A percentile compares a stretch with the other conserved stretches of the same genome.
phyloP scores from a whole-genome alignment of 164 flowering plant species.

The Chimonanthus salicifolius region DNA sequence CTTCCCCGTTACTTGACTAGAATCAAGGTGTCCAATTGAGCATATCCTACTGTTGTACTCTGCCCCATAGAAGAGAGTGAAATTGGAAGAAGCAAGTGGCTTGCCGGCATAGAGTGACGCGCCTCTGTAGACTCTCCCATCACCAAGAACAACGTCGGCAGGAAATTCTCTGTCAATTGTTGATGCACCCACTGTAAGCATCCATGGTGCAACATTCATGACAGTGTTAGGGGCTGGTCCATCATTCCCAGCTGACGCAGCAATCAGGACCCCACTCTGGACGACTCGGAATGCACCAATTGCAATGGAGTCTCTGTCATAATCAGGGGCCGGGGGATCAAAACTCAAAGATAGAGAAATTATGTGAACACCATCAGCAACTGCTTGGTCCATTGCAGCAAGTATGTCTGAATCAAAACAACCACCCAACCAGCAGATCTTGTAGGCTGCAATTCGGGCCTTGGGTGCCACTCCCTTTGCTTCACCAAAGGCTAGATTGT shows the following conservation, averaged over 20 bases:
- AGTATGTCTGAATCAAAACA: conserved; percentile 27
- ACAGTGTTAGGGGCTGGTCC: conserved; percentile 70
- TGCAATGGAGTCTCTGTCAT: conserved; percentile 67
- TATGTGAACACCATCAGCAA: conserved; percentile 70
- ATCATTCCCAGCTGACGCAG: conserved; percentile 87
- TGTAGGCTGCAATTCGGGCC: conserved; percentile 35
- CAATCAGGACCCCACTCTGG: conserved; percentile 58
- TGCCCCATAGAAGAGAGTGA: conserved; percentile 36
- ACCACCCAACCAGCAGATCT: conserved; percentile 26
- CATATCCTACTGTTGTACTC: conserved; percentile 51
- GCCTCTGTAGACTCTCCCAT: conserved; percentile 53
- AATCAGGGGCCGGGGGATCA: conserved; percentile 40
- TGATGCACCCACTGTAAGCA: conserved; percentile 85
- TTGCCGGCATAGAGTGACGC: conserved; percentile 73
- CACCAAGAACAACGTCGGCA: conserved; percentile 71
- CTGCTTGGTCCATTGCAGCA: conserved; percentile 25
- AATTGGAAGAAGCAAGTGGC: conserved; percentile 16
- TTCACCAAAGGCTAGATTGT: conserved; percentile 49
- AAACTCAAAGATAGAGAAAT: conserved; percentile 88
- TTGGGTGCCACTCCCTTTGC: conserved; percentile 80
- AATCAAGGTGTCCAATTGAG: conserved; percentile 31
- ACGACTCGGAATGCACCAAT: conserved; percentile 80
- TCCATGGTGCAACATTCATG: conserved; percentile 90
- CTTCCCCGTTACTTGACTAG: conserved; percentile 54
- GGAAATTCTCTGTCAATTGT: conserved; percentile 87